These are phyloP conservation scores for Ramaria rubella DNA, from an alignment of 768 basidiomycete species.

Conservation along the genomic window DNA sequence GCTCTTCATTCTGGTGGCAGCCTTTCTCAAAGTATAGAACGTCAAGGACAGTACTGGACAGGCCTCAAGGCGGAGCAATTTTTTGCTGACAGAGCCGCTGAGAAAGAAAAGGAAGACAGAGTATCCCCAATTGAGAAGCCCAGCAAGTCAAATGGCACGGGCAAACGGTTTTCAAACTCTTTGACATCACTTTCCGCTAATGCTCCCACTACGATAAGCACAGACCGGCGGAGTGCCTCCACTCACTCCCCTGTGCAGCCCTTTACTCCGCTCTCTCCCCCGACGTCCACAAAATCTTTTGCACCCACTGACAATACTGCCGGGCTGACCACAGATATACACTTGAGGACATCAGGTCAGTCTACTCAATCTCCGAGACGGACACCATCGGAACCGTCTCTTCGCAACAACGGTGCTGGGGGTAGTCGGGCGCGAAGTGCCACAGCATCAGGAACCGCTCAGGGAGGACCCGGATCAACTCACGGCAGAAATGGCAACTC, in stretches of 20 bases:
- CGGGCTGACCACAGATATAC: neutral
- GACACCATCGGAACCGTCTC: conserved; percentile 1
- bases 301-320: neutral
- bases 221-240: neutral
- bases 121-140: conserved; percentile 3
- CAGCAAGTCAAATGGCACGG: neutral
- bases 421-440: neutral
- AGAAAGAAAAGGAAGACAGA: conserved; percentile 20
- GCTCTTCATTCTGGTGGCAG: conserved; percentile 15
- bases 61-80: conserved; percentile 24
- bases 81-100: conserved; percentile 18
- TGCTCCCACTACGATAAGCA: neutral
- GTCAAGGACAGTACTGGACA: conserved; percentile 27
- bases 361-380: neutral
- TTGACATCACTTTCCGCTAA: neutral
- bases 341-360: neutral
- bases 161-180: neutral
- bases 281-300: neutral
- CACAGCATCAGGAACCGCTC: neutral
- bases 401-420: neutral
- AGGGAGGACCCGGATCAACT: neutral
- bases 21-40: conserved; percentile 16
- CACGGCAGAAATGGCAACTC: neutral
- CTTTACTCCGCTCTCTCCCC: conserved; percentile 1
- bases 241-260: neutral